These are phyloP conservation scores for Nakaseomyces sp. DNA, from an alignment of 1,139 yeast species.

Conservation along the genomic window DNA sequence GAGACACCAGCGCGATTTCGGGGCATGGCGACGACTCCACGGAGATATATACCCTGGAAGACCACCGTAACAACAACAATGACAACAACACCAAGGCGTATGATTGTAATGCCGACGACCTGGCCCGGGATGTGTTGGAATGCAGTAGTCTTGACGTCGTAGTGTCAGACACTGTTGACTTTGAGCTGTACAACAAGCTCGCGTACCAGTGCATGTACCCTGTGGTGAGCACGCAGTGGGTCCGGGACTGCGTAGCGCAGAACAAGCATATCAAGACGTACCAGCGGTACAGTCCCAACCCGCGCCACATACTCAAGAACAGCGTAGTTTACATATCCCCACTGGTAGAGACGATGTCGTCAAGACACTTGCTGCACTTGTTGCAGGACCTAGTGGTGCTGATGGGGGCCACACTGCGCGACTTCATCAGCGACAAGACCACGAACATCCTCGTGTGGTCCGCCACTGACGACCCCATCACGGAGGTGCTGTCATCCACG, in stretches of 20 bases:
- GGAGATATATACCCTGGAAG: neutral
- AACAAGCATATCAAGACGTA: constrained; percentile 33
- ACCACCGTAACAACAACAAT: no score
- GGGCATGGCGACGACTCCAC: neutral
- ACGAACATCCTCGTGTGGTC: neutral
- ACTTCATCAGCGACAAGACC: constrained; percentile 4
- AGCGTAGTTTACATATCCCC: neutral
- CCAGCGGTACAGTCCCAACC: neutral
- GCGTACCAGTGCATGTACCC: constrained; percentile 54
- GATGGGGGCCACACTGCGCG: neutral
- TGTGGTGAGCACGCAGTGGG: constrained; percentile 59
- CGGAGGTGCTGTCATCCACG: no score
- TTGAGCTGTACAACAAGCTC: constrained; percentile 41
- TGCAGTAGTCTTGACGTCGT: constrained; percentile 38
- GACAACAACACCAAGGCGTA: no score
- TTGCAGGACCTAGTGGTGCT: constrained; percentile 37
- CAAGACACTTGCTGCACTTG: constrained; percentile 33
- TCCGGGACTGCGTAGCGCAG: constrained; percentile 39
- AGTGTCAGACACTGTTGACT: constrained; percentile 45
- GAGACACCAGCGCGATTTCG: neutral
- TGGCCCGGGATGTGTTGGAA: neutral
- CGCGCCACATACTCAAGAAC: neutral
- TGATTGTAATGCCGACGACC: neutral
- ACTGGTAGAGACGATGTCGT: neutral
- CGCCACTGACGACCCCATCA: no score